phyloP scores from a whole-genome alignment of 75 land plant species.

The Pinus albicaulis region DNA sequence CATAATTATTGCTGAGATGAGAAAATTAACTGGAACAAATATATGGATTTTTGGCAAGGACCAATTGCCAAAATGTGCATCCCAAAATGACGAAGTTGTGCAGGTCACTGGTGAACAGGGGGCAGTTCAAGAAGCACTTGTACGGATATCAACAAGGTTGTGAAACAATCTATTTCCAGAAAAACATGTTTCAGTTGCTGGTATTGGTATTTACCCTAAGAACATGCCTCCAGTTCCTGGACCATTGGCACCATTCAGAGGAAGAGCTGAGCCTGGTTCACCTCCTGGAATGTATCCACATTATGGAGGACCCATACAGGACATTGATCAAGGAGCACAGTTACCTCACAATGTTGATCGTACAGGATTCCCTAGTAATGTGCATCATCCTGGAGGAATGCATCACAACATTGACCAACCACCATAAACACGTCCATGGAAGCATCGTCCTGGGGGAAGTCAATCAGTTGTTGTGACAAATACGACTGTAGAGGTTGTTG shows the following conservation, averaged over 20 bases:
- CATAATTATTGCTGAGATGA: no score
- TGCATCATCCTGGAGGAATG: background rate
- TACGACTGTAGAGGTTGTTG: constrained; percentile 56
- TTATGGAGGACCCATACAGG: constrained; percentile 26
- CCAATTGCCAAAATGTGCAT: no score
- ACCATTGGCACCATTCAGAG: constrained; percentile 33
- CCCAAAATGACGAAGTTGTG: no score
- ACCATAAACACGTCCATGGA: no score
- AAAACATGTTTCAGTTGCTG: constrained; percentile 19
- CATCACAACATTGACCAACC: no score
- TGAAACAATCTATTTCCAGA: constrained; percentile 46
- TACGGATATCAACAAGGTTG: constrained; percentile 59
- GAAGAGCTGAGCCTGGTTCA: constrained; percentile 44
- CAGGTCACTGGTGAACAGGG: no score
- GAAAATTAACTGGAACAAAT: no score
- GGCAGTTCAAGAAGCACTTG: constrained; percentile 61
- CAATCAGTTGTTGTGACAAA: constrained; percentile 53
- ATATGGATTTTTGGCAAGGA: no score
- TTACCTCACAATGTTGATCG: background rate
- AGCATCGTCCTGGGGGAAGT: no score
- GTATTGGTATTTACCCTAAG: constrained; percentile 14
- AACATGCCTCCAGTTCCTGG: constrained; percentile 27
- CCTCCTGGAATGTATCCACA: constrained; percentile 40
- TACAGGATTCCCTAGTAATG: background rate
- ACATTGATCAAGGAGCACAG: constrained; percentile 35